Base-by-base conservation (phyloP, 116 monocot genomes). In the Posidonia oceanica region DNA sequence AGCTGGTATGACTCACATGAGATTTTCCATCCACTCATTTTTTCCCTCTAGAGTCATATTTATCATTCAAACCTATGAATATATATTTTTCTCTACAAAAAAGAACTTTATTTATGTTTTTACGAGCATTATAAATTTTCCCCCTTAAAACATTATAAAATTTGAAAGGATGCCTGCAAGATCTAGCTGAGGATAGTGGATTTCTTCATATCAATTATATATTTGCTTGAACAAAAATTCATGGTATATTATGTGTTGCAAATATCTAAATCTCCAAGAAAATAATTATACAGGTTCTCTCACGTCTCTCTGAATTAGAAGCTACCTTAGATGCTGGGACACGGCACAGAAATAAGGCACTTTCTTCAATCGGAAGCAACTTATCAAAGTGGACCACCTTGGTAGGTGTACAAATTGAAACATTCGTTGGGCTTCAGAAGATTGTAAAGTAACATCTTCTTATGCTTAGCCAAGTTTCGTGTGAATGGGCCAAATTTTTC, bases 301-400 rank as follows among this genome's bases (percentile, higher is more conserved):
- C 84, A 69, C 89, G 86, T 59, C 84, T 98, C 20, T 85, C 98
- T 76, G 98, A 98, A 40, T 79, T 98, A 77, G 93, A 98, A 83
- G 83, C 75, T 60, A 90, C 93, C 68, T 61, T 93, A 76, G 83
- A 98, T 87, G 98, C 98, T 80, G 98, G 98, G 74, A 87, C 81
- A 62, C 93, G 77, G 18, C 98, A 98, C 62, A 87, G 93, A 82
- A 98, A 98, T 77, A 76, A 74, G 39, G 90, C 84, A 67, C 84
- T 98, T 73, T 72, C 80, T 83, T 85, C 90, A 38, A 83, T 98
- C 72, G 93, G 83, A 12, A 86, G 73, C 38, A 80, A 87, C 72
- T 51, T 92, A 61, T 77, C 83, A 81, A 89, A 80, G 69, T 97
- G 97, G 97, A 83, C 69, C 51, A 69, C 85, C 60, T 82, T 87